phyloP scores from a whole-genome alignment of 2,329 filamentous ascomycete species.

The Botrytis deweyae region DNA sequence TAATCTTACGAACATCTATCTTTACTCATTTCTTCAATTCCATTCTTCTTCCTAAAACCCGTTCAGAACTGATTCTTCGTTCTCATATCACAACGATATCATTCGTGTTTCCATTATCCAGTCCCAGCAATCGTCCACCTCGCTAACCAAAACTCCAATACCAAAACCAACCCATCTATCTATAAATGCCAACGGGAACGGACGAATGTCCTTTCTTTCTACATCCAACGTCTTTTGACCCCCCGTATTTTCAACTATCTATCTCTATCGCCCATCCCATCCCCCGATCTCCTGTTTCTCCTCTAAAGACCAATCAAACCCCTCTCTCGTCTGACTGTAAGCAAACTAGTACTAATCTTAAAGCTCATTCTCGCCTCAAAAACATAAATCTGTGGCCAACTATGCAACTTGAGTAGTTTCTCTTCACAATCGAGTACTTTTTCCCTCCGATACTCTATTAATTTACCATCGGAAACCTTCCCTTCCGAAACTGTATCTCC shows the following conservation, averaged over 20 bases:
- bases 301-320: constrained; percentile 28
- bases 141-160: background rate
- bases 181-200: background rate
- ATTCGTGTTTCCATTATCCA: background rate
- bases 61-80: background rate
- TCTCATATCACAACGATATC: background rate
- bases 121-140: background rate
- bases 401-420: constrained; percentile 65
- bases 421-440: constrained; percentile 61
- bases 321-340: constrained; percentile 35
- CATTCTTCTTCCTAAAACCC: background rate
- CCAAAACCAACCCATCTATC: background rate
- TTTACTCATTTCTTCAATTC: background rate
- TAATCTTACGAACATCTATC: background rate
- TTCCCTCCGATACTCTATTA: constrained; percentile 55
- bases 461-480: constrained; percentile 60
- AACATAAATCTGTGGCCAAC: constrained; percentile 70
- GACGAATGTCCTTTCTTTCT: background rate
- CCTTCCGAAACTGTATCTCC: constrained; percentile 47
- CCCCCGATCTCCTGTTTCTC: background rate
- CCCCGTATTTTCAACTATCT: background rate
- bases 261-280: background rate
- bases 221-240: background rate
- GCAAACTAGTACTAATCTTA: constrained; percentile 45
- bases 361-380: constrained; percentile 74